Base-by-base conservation (phyloP, 306 rosid species). In the Astragalus glycyphyllos region DNA sequence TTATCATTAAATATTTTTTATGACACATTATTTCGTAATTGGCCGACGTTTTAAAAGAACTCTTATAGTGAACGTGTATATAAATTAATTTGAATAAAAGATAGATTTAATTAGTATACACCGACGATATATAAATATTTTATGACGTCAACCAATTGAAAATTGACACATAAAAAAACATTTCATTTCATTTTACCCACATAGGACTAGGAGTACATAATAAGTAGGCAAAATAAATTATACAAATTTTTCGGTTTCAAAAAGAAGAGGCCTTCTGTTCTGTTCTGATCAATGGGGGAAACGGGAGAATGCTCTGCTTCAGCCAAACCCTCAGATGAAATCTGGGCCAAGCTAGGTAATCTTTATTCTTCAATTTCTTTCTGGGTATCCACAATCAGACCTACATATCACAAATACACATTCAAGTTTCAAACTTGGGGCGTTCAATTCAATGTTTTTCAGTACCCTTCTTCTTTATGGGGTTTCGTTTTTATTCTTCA, bases 341-440 rank as follows among this genome's bases (percentile, higher is more conserved):
- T 79, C 65, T 92, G 98, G 98, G 98, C 98, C 15, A 85, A 80
- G 83, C 96, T 92, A 54, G 92, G 96, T 90, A 84, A 61, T 29
- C 51, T 31, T 7, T 41, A 9, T 57, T 64, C 58, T 34, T 23
- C 16, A 50, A 4, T 37, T 44, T 64, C 54, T 15, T 46, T 37
- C 17, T 71, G 4, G 17, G 47, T 41, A 38, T 66, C 49, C 16
- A 61, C n/a, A 62, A 4, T 49, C 68, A 63, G 13, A 57, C 65
- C 8, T 56, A 5, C 46, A 51, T 13, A 10, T 50, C 42, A 15
- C 54, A 8, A 5, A 29, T 7, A 58, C 55, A 32, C 40, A 51
- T 38, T 47, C 63, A 73, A 75, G 47, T 50, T 65, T 70, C 56
- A 61, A 73, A 62, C 59, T 58, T 58, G 31, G 31, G 34, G 57